Conservation (phyloP, 805 yeast genomes). For the Wickerhamiella spandovensis region DNA sequence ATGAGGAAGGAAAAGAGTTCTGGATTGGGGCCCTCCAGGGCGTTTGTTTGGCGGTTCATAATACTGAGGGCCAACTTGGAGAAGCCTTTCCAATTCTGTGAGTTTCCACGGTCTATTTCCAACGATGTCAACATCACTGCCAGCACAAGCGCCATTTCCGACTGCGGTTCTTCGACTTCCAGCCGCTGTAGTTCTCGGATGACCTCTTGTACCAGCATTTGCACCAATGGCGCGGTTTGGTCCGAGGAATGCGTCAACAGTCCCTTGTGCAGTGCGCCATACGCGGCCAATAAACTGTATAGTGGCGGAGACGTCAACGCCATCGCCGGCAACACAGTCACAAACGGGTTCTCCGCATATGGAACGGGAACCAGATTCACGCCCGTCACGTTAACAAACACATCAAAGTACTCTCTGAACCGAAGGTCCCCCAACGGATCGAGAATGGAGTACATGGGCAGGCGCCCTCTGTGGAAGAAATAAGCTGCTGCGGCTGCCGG, state of each 20-base stretch:
- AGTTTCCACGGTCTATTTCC: slow-evolving; percentile 10
- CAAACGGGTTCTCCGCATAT: slow-evolving; percentile 53
- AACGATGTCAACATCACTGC: neutral
- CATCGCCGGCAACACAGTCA: slow-evolving; percentile 49
- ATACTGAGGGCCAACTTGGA: slow-evolving; percentile 9
- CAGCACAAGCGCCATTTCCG: neutral
- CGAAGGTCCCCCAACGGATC: neutral
- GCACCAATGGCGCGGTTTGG: neutral
- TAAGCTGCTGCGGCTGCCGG: neutral
- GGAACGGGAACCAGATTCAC: slow-evolving; percentile 55
- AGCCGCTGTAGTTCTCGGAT: neutral
- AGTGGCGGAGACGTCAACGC: slow-evolving; percentile 35
- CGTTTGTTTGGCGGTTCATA: slow-evolving; percentile 8
- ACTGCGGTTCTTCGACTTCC: neutral
- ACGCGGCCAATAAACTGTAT: slow-evolving; percentile 12
- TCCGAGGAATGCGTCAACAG: neutral
- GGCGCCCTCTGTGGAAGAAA: neutral
- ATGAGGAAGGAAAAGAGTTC: slow-evolving; percentile 17
- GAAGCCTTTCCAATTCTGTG: slow-evolving; percentile 7
- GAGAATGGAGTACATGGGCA: neutral
- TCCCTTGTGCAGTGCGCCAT: slow-evolving; percentile 13
- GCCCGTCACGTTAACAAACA: slow-evolving; percentile 49
- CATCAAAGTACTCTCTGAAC: slow-evolving; percentile 43
- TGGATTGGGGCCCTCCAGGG: slow-evolving; percentile 14
- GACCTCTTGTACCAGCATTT: neutral